A percentile compares a stretch with the other conserved stretches of the same genome.
Conservation (phyloP, 2,329 filamentous ascomycete species). For the Clarireedia homoeocarpa region DNA sequence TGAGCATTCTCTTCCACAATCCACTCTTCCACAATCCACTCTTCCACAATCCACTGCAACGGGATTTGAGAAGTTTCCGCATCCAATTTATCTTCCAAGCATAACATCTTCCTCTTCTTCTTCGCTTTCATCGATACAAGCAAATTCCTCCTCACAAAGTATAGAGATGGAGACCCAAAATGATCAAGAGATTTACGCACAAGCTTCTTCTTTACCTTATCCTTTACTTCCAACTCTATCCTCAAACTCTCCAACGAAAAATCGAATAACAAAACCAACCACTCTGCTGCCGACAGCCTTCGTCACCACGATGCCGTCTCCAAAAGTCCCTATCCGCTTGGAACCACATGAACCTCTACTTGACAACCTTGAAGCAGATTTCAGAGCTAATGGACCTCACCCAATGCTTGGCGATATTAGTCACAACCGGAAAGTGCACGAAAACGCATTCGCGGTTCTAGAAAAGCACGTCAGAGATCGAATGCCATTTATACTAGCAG, state of each 20-base stretch:
- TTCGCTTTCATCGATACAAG: not conserved
- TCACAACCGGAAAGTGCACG: not conserved
- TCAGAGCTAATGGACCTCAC: not conserved
- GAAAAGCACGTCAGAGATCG: constrained; percentile 12
- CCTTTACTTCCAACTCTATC: not conserved
- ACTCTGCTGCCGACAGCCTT: not conserved
- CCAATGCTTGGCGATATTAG: not conserved
- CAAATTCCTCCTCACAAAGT: not conserved
- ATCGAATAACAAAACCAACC: not conserved
- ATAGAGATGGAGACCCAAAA: not conserved
- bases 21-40: too few species aligned
- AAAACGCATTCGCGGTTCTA: constrained; percentile 5
- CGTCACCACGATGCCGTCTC: not conserved
- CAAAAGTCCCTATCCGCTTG: not conserved
- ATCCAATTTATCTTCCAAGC: not conserved
- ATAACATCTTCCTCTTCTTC: not conserved
- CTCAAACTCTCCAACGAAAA: not conserved
- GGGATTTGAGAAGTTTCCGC: too few species aligned
- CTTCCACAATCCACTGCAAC: too few species aligned
- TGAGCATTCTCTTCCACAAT: too few species aligned
- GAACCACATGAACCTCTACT: not conserved
- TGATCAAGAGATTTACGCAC: not conserved
- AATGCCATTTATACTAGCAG: constrained; percentile 11
- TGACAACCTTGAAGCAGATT: not conserved
- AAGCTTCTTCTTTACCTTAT: not conserved